Base-by-base conservation (phyloP, 2,329 filamentous ascomycete genomes). In the Talaromyces sp. region DNA sequence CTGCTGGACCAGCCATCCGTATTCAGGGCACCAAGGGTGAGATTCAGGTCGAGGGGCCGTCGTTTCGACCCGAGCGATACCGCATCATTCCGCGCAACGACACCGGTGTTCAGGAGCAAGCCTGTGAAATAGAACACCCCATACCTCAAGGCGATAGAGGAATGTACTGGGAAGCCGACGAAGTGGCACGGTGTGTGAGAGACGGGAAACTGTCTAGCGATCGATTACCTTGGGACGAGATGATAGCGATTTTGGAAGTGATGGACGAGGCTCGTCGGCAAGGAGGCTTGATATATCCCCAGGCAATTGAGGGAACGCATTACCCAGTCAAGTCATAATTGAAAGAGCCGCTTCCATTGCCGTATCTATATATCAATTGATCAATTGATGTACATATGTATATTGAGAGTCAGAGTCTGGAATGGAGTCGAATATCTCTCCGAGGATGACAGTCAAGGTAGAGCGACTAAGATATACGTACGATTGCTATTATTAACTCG, bases 91-190 rank as follows among this genome's bases (percentile, higher is more conserved):
- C 44, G 15, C 32, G 55, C 30, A 17, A 28, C n/a, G 25, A 57
- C 8, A n/a, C n/a, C 25, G n/a, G 7, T n/a, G 19, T 9, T 19
- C 11, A 30, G 8, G 11, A 8, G 25, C 15, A 53, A 22, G 1
- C 73, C 19, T 30, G 49, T 28, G 3, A 30, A 9, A 4, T 76
- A 67, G 72, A 74, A 53, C 70, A 68, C 58, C 68, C 70, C 13
- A 77, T 83, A 61, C 84, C 85, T 25, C 82, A 81, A 15, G 77
- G 80, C 66, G 91, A 91, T 17, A 88, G 91, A 65, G 91, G 91
- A 58, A 95, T 96, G 90, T 93, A 91, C 78, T 93, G 88, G 88
- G 89, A 93, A 74, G 90, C 90, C 1, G 90, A 93, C 73, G 90
- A 91, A 79, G 88, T 86, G 65, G 90, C 88, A 27, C 82, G 87